phyloP scores from a whole-genome alignment of 495 filamentous ascomycete species.

The Penicillium angulare region DNA sequence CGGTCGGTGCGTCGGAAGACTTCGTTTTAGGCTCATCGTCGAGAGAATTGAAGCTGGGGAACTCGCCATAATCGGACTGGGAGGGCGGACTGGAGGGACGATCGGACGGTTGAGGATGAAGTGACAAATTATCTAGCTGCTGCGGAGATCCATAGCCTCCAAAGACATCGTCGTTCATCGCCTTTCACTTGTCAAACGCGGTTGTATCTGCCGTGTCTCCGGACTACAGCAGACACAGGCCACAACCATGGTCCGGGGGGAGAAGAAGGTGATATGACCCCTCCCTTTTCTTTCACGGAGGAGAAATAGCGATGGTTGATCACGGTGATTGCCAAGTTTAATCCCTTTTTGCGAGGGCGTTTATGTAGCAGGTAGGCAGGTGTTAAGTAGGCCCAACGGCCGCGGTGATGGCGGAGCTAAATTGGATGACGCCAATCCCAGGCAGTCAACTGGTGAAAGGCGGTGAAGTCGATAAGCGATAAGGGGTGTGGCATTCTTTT shows the following conservation, averaged over 20 bases:
- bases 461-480: neutral
- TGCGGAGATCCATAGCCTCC: neutral
- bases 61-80: slow-evolving; percentile 47
- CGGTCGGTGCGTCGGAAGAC: neutral
- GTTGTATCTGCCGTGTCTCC: neutral
- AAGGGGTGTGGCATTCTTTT: too few relatives aligned
- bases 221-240: neutral
- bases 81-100: slow-evolving; percentile 7
- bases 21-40: slow-evolving; percentile 14
- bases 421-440: neutral
- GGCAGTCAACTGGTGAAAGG: neutral
- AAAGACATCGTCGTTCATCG: neutral
- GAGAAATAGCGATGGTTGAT: too few relatives aligned
- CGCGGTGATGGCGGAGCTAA: neutral
- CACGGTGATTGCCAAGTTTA: too few relatives aligned
- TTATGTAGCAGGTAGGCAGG: too few relatives aligned
- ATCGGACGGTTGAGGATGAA: neutral
- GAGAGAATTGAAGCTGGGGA: slow-evolving; percentile 37
- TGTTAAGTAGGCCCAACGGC: neutral
- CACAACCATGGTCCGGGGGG: neutral
- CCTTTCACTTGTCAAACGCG: neutral
- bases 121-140: neutral
- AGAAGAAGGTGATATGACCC: too few relatives aligned
- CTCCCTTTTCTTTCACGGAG: too few relatives aligned
- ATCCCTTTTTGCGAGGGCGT: too few relatives aligned